Evolutionary conservation across 345 rosid species (phyloP), one percentile per base, ranked within the genome.

Genomic region (Salix viminalis): DNA sequence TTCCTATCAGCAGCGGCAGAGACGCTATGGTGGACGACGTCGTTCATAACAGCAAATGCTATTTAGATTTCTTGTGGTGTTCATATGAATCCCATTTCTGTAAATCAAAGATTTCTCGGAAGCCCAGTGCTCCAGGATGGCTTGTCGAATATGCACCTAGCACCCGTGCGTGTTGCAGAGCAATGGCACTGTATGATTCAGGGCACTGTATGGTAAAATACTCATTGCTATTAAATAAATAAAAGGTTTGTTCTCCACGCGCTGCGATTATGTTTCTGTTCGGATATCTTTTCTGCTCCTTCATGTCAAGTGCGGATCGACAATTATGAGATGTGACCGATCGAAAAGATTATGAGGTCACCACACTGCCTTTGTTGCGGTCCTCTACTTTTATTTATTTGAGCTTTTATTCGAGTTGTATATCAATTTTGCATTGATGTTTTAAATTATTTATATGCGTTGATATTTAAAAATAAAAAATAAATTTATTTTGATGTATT

Each of bases 1-100:
- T 73, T 88, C 98, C 7, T 89, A 82, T 75, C 98, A 93, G 81
- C 88, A 87, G 60, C 85, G 94, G 79, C 86, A 88, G 65, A 84
- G 98, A 56, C 92, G 97, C 15, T 93, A 80, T 39, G 98, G 98
- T 50, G 83, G 74, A 74, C 75, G 94, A 26, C 69, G 81, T 60
- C 71, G 81, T 64, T 79, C 84, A 26, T 87, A 71, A 74, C 28
- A 39, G 26, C 23, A 24, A 34, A 34, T 69, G 50, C 67, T 48
- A 7, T 28, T 80, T 28, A 13, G 15, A 41, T 1, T 14, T 24
- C 50, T 23, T 23, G 16, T 11, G 30, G 7, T 32, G 1, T 28
- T 64, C 1, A 30, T 10, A 32, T 15, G 5, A 26, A 62, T 4
- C 2, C 16, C 66, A 11, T 65, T 7, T 32, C 18, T 65, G 21